Evolutionary conservation across 805 yeast genomes (phyloP), one percentile per base, ranked within the genome.

Genomic region (Monosporozyma siamensis): DNA sequence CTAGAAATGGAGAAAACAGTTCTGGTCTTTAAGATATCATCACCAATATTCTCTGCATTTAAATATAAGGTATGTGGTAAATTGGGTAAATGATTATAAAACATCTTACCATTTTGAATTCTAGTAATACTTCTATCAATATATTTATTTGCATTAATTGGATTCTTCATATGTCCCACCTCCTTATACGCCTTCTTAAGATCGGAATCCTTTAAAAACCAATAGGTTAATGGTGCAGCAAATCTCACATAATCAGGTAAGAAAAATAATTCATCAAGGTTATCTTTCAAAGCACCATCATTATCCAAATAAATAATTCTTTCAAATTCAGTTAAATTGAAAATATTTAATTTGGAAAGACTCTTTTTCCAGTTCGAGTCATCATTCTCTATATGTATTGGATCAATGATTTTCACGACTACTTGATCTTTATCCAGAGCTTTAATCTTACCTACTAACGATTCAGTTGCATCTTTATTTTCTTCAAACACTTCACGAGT

Each of bases 301-400:
- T 78, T 68, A 55, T 80, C 86, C 50, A 80, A 56, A 53, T 70
- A 78, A 11, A 80, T 67, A 14, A 80, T 54, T 37, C 81, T 57
- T 21, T 75, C 74, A 52, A 66, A 80, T 27, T 73, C 68, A 0
- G 63, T 57, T 49, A 67, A 67, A 42, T 69, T 65, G 53, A 79
- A 79, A 0, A 75, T 69, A 46, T 68, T 62, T 23, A 79, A 60
- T 51, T 80, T 80, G 1, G 81, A 76, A 48, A 75, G 72, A 43
- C 80, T 71, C 4, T 66, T 61, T 4, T 61, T 46, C 82, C 82
- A 78, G 30, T 64, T 65, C 23, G 59, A 48, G n/a, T 38, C 41
- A 44, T 59, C 64, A 8, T 44, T 37, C 8, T 52, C 55, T 41
- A 54, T 55, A 10, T 44, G 40, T 24, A 54, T 50, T 29, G 29